Evolutionary conservation across 805 yeast genomes (phyloP).

Genomic region (Alloascoidea africana): DNA sequence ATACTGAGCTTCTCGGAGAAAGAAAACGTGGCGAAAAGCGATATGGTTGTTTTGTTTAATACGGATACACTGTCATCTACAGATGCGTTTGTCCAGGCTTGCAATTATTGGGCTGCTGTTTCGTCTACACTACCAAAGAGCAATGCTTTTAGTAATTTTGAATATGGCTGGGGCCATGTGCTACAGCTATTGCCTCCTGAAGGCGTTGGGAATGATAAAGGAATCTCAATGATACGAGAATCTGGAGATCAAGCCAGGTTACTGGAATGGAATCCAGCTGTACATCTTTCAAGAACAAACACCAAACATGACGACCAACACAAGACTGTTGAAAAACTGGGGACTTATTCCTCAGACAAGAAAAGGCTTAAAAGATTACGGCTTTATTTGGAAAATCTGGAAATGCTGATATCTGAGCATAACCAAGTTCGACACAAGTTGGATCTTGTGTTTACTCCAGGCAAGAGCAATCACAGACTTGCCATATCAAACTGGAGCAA

Average conservation of each 20-base stretch:
- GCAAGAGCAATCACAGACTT: slow-evolving; percentile 11
- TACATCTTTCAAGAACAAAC: too few species aligned
- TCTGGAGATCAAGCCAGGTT: slow-evolving; percentile 14
- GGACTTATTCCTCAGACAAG: too few species aligned
- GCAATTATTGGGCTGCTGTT: slow-evolving; percentile 87
- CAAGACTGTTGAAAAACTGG: too few species aligned
- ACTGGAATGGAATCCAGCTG: slow-evolving; percentile 18
- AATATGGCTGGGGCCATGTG: slow-evolving; percentile 57
- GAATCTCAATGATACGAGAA: too few species aligned
- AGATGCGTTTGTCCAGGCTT: slow-evolving; percentile 51
- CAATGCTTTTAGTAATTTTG: slow-evolving; percentile 54
- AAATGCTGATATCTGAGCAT: slow-evolving; percentile 26
- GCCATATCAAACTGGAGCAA: slow-evolving; percentile 19
- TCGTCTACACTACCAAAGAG: slow-evolving; percentile 66
- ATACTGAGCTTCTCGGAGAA: too few species aligned
- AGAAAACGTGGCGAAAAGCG: too few species aligned
- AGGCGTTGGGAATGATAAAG: slow-evolving; percentile 3
- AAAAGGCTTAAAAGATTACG: slow-evolving; percentile 26
- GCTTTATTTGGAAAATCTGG: slow-evolving; percentile 24
- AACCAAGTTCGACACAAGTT: slow-evolving; percentile 22
- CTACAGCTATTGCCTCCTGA: slow-evolving; percentile 3
- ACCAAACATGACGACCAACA: slow-evolving; percentile 2
- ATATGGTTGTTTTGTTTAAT: too few species aligned
- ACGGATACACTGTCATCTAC: slow-evolving; percentile 58
- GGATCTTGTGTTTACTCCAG: slow-evolving; percentile 17